Conservation (phyloP, 305 asterid species). For the Fraxinus latifolia region DNA sequence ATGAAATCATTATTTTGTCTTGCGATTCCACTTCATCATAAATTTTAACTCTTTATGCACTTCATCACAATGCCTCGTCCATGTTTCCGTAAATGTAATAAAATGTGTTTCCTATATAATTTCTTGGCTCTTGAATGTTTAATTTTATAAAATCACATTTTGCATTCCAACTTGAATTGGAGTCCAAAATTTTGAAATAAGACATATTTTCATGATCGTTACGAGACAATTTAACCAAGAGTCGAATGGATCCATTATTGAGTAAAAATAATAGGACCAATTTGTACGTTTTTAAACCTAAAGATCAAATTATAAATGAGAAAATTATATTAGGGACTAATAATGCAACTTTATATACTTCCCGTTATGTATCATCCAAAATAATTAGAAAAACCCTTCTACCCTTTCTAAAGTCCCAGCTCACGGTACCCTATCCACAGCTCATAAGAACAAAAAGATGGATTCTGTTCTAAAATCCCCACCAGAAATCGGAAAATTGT, state of each 20-base stretch:
- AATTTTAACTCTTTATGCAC: too few relatives aligned
- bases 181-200: not conserved
- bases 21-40: too few relatives aligned
- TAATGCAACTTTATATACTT: not conserved
- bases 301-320: not conserved
- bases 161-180: not conserved
- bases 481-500: constrained; percentile 16
- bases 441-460: constrained; percentile 22
- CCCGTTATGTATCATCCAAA: not conserved
- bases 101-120: not conserved
- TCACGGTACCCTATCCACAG: constrained; percentile 18
- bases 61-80: not conserved
- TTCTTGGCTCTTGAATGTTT: not conserved
- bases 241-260: not conserved
- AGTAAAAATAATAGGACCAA: not conserved
- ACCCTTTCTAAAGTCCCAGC: constrained; percentile 18
- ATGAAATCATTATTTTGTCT: too few relatives aligned
- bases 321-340: not conserved
- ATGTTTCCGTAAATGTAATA: not conserved
- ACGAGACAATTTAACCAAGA: not conserved
- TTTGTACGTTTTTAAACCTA: not conserved
- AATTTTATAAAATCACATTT: not conserved
- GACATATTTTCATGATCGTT: not conserved
- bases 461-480: constrained; percentile 41
- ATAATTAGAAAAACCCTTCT: constrained; percentile 20